Evolutionary conservation across 495 filamentous ascomycete genomes (phyloP).

Genomic region (Penicillium chermesinum): DNA sequence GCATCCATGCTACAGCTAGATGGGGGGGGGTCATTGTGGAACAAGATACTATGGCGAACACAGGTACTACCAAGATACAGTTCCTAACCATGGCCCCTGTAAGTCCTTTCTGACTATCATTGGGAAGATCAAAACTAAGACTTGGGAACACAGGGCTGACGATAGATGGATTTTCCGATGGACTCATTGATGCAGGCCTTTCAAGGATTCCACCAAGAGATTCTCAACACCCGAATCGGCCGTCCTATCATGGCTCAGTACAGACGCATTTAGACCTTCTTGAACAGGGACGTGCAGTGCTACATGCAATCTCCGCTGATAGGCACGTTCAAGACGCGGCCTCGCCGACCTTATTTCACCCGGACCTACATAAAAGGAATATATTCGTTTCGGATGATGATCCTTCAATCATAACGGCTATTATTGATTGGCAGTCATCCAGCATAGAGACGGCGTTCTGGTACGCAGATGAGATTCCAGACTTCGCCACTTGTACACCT

Average conservation of each 20-base stretch:
- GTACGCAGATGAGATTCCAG: conserved; percentile 26
- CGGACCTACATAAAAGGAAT: conserved; percentile 40
- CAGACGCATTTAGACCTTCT: conserved; percentile 31
- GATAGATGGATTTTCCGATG: conserved; percentile 28
- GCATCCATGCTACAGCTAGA: conserved; percentile 19
- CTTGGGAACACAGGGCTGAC: conserved; percentile 20
- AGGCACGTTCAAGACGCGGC: conserved; percentile 28
- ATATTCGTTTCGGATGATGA: conserved; percentile 40
- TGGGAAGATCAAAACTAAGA: conserved; percentile 6
- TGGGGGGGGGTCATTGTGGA: conserved; percentile 33
- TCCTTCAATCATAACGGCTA: conserved; percentile 32
- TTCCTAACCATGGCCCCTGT: conserved; percentile 34
- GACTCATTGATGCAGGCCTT: conserved; percentile 34
- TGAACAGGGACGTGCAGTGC: conserved; percentile 20
- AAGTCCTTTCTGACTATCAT: conserved; percentile 14
- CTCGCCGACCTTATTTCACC: conserved; percentile 29
- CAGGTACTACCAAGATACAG: conserved; percentile 13
- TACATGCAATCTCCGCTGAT: conserved; percentile 27
- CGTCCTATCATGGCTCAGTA: conserved; percentile 30
- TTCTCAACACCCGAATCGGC: conserved; percentile 6
- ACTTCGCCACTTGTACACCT: conserved; percentile 41
- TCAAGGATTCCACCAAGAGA: conserved; percentile 26
- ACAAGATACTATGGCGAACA: conserved; percentile 35
- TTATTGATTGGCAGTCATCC: conserved; percentile 41
- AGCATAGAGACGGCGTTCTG: conserved; percentile 37